Evolutionary conservation across 2,329 filamentous ascomycete genomes (phyloP).

Genomic region (Lecanicillium sp.): DNA sequence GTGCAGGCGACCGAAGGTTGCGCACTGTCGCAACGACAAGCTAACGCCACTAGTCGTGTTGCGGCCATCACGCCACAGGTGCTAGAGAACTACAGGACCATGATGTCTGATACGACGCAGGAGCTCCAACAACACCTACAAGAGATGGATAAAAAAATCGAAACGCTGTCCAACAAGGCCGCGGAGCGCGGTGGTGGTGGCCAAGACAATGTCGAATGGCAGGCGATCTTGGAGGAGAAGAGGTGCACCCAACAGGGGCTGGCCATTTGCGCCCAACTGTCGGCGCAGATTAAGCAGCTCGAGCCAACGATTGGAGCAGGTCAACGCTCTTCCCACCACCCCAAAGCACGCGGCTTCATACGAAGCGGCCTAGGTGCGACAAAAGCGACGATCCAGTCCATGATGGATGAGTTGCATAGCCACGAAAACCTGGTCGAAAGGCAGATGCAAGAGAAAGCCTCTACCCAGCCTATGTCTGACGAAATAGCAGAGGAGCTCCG

Average conservation of each 20-base stretch:
- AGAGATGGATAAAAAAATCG: constrained; percentile 9
- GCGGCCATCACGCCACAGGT: constrained; percentile 15
- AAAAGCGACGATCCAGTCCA: constrained; percentile 16
- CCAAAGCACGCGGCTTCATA: constrained; percentile 19
- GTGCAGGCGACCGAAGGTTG: too few species aligned
- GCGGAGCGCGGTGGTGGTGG: neutral
- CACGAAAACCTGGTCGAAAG: constrained; percentile 16
- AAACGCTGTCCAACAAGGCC: constrained; percentile 5
- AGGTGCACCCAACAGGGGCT: constrained; percentile 20
- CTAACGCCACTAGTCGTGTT: too few species aligned
- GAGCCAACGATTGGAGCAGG: too few species aligned
- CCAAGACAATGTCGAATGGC: constrained; percentile 15
- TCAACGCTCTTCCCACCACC: too few species aligned
- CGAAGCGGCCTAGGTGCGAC: constrained; percentile 16
- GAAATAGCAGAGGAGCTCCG: constrained; percentile 14
- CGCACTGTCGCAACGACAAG: too few species aligned
- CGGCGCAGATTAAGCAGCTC: constrained; percentile 17
- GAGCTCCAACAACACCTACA: constrained; percentile 11
- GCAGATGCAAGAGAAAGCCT: constrained; percentile 16
- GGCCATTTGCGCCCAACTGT: constrained; percentile 19
- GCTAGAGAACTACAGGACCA: constrained; percentile 14
- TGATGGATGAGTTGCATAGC: constrained; percentile 16
- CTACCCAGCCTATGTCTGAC: constrained; percentile 13
- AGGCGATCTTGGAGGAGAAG: constrained; percentile 21
- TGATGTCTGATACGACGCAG: constrained; percentile 6